Base-by-base conservation (phyloP, 208 protist genomes). In the Wallacemonas collosoma region DNA sequence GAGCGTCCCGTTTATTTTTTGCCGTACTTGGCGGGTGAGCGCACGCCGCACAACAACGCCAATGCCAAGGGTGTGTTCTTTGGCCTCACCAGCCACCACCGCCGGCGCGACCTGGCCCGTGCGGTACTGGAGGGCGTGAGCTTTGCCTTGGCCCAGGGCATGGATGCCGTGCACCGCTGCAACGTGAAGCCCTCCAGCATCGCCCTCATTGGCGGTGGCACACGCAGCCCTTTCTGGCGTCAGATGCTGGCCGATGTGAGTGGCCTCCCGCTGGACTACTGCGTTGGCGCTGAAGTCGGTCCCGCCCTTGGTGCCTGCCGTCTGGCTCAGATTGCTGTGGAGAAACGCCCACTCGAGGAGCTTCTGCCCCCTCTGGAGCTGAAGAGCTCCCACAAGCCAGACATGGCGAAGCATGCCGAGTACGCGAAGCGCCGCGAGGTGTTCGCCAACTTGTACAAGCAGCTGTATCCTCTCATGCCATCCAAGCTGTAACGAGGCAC, bases 51-150 rank as follows among this genome's bases (percentile, higher is more conserved):
- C 79, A 91, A 94, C 80, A 89, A 91, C 75, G 70, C 82, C 14
- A 79, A 89, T 60, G 86, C 89, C 3, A 90, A 90, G 76, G 86
- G 86, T 54, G 82, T 88, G 48, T 94, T 94, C 71, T 94, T 92
- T 64, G 86, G 86, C 45, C 69, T 94, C 56, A 94, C 85, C 3
- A 75, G 72, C 17, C 85, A 90, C 44, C 86, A 92, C 81, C 65
- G 76, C 48, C 83, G 82, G 0, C 75, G 82, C 0, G 84, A 90
- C 62, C 47, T 94, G 47, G 83, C 86, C 36, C 84, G 89, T 15
- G 79, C 79, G 36, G 80, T 94, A 53, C 57, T 91, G 64, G 86
- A 91, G 72, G 89, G 89, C 53, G 86, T 94, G 14, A 87, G 83
- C 68, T 94, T 94, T 54, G 86, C 86, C 35, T 79, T 91, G 57